Percentiles rank a stretch among this genome's conserved stretches.
phyloP scores from a whole-genome alignment of 1,139 yeast species.

The Suhomyces terraborum region DNA sequence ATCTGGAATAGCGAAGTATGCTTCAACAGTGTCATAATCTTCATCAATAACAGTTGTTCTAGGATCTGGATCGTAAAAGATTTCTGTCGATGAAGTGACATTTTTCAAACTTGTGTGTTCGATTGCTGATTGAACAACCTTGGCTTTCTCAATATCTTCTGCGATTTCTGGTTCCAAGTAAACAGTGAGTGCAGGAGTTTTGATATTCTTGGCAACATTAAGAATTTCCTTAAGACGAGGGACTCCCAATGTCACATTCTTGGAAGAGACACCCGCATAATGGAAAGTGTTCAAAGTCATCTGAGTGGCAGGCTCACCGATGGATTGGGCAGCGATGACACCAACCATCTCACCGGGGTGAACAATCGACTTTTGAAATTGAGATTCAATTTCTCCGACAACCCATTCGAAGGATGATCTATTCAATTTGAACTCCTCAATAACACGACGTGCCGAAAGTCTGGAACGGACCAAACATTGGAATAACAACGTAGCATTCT shows the following conservation, averaged over 20 bases:
- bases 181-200: constrained; percentile 97
- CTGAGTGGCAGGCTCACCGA: constrained; percentile 99
- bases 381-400: constrained; percentile 88
- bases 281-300: constrained; percentile 99
- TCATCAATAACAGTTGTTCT: constrained; percentile 93
- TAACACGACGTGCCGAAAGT: constrained; percentile 84
- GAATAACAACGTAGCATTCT: constrained; percentile 86
- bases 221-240: constrained; percentile 99
- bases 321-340: constrained; percentile 97
- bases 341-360: constrained; percentile 99
- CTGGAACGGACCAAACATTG: constrained; percentile 91
- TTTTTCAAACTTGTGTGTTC: constrained; percentile 94
- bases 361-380: constrained; percentile 88
- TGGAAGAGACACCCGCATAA: constrained; percentile 99
- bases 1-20: constrained; percentile 96
- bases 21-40: constrained; percentile 95
- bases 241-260: constrained; percentile 98
- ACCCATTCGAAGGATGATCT: constrained; percentile 95
- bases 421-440: constrained; percentile 86
- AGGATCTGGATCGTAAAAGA: constrained; percentile 97
- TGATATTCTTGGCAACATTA: constrained; percentile 96
- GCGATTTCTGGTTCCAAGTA: constrained; percentile 81
- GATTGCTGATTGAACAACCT: constrained; percentile 92
- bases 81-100: constrained; percentile 97
- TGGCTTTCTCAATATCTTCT: constrained; percentile 88